Evolutionary conservation across 75 land plant genomes (phyloP).

Genomic region (Pinus tabuliformis): DNA sequence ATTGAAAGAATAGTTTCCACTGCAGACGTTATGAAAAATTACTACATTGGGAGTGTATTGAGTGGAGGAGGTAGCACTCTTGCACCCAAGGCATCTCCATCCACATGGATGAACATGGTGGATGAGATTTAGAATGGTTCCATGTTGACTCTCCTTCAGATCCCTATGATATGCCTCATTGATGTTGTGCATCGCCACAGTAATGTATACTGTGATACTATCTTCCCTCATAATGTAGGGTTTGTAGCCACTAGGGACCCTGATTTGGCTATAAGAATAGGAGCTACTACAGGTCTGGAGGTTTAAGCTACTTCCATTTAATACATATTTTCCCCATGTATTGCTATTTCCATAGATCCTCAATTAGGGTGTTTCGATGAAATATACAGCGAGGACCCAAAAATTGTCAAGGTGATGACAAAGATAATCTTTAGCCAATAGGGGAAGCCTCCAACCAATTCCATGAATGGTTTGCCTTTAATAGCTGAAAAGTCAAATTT

Average conservation of each 20-base stretch:
- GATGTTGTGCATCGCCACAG: constrained; percentile 58
- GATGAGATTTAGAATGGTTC: constrained; percentile 45
- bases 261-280: background rate
- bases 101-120: constrained; percentile 27
- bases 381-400: no score
- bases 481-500: constrained; percentile 44
- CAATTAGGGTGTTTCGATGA: no score
- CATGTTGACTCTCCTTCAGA: constrained; percentile 44
- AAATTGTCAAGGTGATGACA: no score
- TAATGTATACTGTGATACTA: constrained; percentile 48
- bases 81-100: constrained; percentile 37
- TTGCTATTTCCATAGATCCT: no score
- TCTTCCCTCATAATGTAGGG: constrained; percentile 67
- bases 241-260: constrained; percentile 33
- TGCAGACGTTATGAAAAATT: no score
- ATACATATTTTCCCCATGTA: constrained; percentile 11
- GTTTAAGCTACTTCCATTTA: constrained; percentile 64
- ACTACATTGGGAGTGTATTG: constrained; percentile 30
- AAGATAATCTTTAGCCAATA: no score
- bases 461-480: no score
- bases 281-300: constrained; percentile 48
- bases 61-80: constrained; percentile 59
- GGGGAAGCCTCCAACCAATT: no score
- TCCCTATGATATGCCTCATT: constrained; percentile 69
- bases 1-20: no score